Evolutionary conservation across 768 basidiomycete species (phyloP), one percentile per base, ranked within the genome.

Genomic region (Russula brevipes): DNA sequence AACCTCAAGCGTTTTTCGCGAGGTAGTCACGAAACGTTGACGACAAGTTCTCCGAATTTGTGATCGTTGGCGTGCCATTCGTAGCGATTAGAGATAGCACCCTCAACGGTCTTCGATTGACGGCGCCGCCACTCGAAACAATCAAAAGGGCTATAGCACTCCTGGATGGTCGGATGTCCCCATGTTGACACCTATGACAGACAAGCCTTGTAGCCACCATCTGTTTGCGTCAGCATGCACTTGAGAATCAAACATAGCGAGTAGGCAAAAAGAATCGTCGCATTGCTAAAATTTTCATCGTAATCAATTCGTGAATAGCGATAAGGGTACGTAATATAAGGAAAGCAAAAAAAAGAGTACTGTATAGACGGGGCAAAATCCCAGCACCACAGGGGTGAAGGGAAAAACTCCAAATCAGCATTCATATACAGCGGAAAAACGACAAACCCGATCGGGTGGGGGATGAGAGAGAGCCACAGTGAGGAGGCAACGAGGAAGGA

Each of bases 251-350:
- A 3, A 53, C 41, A n/a, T 24, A 16, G 9, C 33, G 14, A 44
- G 10, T 60, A 53, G 35, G 59, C 36, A n/a, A 59, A 54, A 57
- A 31, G 36, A 42, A 39, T 63, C 62, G 31, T 63, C 57, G 52
- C 52, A 63, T 63, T 63, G 62, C 44, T 58, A 46, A 57, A 46
- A 58, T 58, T 63, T 39, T 59, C 52, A 54, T 63, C 62, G 52
- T 63, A 63, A 59, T 51, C 51, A 31, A 52, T 36, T 63, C 62
- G 62, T 63, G 57, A 46, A 59, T 49, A 49, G 56, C 42, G 50
- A 45, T 41, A 59, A 51, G 42, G 12, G 52, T 31, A 14, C 6
- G 51, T 24, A 42, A 59, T 24, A 54, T 58, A 63, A 47, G 50
- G 35, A 56, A 41, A 54, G 56, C 50, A 52, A 53, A 8, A 12